Percentiles rank a stretch among this genome's conserved stretches.
phyloP scores from a whole-genome alignment of 1,139 yeast genomes.

The Lodderomyces elongisporus region DNA sequence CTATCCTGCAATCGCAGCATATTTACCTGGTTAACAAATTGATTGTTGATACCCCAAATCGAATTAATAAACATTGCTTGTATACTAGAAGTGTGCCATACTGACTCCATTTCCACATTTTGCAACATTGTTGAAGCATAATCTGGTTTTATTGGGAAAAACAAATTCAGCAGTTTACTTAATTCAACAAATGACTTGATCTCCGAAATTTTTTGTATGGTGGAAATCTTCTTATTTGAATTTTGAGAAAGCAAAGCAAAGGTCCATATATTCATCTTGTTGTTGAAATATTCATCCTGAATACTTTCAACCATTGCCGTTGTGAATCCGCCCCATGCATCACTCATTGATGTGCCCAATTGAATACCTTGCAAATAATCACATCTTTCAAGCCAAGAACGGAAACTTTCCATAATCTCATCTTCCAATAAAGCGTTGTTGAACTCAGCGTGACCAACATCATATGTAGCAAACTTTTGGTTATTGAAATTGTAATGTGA shows the following conservation, averaged over 20 bases:
- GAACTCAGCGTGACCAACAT: conserved; percentile 30
- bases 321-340: conserved; percentile 83
- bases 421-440: conserved; percentile 22
- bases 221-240: conserved; percentile 5
- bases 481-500: conserved; percentile 27
- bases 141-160: conserved; percentile 39
- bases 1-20: conserved; percentile 34
- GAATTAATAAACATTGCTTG: conserved; percentile 30
- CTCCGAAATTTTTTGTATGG: conserved; percentile 28
- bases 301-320: conserved; percentile 46
- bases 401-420: conserved; percentile 40
- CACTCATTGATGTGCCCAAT: conserved; percentile 60
- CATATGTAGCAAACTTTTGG: conserved; percentile 22
- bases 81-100: conserved; percentile 42
- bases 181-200: conserved; percentile 45
- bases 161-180: conserved; percentile 41
- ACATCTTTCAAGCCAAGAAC: conserved; percentile 68
- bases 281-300: conserved; percentile 67
- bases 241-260: conserved; percentile 20
- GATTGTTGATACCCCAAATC: conserved; percentile 37
- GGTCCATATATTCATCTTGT: conserved; percentile 41
- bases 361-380: conserved; percentile 72
- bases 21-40: conserved; percentile 15
- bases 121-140: conserved; percentile 5
- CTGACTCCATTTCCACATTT: conserved; percentile 14